A percentile compares a stretch with the other conserved stretches of the same genome.
Evolutionary conservation across 2,329 filamentous ascomycete genomes (phyloP).

Genomic region (Lasiodiplodia gonubiensis): DNA sequence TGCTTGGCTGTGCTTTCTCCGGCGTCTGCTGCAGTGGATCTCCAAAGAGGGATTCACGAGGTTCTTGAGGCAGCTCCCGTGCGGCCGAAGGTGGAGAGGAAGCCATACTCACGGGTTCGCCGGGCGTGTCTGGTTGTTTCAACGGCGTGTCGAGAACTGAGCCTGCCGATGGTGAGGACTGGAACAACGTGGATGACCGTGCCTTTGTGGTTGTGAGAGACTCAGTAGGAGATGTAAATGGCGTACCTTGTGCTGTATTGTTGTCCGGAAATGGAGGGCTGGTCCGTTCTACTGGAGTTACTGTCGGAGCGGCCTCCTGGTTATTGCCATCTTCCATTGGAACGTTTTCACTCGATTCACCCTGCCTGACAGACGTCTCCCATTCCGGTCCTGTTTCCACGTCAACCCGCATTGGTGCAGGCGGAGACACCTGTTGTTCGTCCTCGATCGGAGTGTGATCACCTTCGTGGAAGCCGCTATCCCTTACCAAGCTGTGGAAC

Average conservation of each 20-base stretch:
- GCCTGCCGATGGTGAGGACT: conserved; percentile 45
- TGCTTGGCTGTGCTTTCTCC: conserved; percentile 3
- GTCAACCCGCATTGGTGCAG: not conserved
- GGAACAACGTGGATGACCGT: conserved; percentile 43
- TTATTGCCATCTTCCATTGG: not conserved
- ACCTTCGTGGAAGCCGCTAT: conserved; percentile 52
- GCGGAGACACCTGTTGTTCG: conserved; percentile 1
- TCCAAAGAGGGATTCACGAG: conserved; percentile 10
- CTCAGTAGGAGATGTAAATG: conserved; percentile 35
- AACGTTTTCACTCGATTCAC: not conserved
- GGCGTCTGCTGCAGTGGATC: not conserved
- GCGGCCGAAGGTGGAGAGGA: conserved; percentile 27
- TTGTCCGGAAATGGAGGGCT: conserved; percentile 28
- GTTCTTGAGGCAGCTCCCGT: not conserved
- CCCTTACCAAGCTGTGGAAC: conserved; percentile 42
- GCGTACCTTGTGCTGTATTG: conserved; percentile 28
- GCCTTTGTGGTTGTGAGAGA: conserved; percentile 41
- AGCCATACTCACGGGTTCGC: conserved; percentile 24
- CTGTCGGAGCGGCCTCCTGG: not conserved
- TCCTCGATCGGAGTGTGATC: conserved; percentile 13
- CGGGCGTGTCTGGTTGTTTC: conserved; percentile 36
- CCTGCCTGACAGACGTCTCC: conserved; percentile 27
- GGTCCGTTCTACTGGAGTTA: conserved; percentile 26
- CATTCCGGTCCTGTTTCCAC: conserved; percentile 34
- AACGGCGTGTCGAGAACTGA: conserved; percentile 29